These are phyloP conservation scores for Plasmopara halstedii DNA, from an alignment of 352 stramenopile genomes.

Conservation along the genomic window DNA sequence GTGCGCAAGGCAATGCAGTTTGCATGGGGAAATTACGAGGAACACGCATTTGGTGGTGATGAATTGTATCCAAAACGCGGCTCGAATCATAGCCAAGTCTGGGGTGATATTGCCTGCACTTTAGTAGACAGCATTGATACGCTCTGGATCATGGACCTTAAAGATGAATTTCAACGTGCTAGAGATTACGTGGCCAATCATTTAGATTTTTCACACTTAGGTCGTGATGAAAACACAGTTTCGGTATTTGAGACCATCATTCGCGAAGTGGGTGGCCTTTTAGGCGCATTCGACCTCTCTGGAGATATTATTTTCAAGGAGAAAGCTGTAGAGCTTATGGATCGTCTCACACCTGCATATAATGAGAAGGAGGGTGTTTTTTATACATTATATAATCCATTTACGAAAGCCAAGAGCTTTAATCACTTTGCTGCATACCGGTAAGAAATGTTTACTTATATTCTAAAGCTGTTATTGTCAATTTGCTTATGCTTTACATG, in stretches of 20 bases:
- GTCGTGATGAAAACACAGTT: constrained; percentile 52
- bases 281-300: constrained; percentile 93
- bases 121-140: constrained; percentile 95
- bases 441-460: constrained; percentile 9
- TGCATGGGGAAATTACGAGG: constrained; percentile 87
- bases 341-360: constrained; percentile 87
- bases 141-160: constrained; percentile 94
- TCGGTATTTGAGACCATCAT: constrained; percentile 99
- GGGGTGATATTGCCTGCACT: constrained; percentile 87
- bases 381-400: constrained; percentile 84
- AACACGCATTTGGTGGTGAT: constrained; percentile 93
- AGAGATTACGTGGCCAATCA: constrained; percentile 78
- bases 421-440: constrained; percentile 30
- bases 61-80: constrained; percentile 87
- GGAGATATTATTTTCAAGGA: constrained; percentile 83
- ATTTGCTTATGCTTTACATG: neutral
- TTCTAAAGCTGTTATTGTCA: neutral
- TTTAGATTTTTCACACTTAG: constrained; percentile 77
- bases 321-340: constrained; percentile 90
- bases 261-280: constrained; percentile 93
- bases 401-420: constrained; percentile 46
- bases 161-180: constrained; percentile 89
- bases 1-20: constrained; percentile 68
- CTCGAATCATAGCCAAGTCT: constrained; percentile 65
- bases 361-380: constrained; percentile 87